phyloP scores from a whole-genome alignment of 1,139 yeast species.

The Pichia inconspicua region DNA sequence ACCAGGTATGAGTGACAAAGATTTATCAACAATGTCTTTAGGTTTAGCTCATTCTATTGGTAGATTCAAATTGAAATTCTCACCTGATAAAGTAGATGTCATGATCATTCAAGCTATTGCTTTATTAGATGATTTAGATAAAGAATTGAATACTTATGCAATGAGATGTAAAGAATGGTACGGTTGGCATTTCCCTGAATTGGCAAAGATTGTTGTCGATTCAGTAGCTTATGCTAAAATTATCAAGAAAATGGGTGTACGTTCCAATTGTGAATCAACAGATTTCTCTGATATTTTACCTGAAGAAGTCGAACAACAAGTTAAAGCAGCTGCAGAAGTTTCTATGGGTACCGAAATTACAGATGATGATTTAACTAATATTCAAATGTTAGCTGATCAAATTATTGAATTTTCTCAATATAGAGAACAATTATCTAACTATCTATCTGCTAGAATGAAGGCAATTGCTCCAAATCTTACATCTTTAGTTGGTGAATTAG shows the following conservation, averaged over 20 bases:
- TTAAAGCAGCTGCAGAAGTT: conserved; percentile 89
- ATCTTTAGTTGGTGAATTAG: conserved; percentile 91
- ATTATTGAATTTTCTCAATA: conserved; percentile 91
- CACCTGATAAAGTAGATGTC: conserved; percentile 96
- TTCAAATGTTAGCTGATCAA: conserved; percentile 84
- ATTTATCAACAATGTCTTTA: conserved; percentile 86
- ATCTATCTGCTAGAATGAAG: conserved; percentile 89
- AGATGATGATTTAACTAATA: conserved; percentile 77
- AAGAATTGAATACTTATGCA: conserved; percentile 93
- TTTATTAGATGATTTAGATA: conserved; percentile 89
- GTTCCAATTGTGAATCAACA: conserved; percentile 84
- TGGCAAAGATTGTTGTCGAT: conserved; percentile 93
- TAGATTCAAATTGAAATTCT: conserved; percentile 93
- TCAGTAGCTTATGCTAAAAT: conserved; percentile 92
- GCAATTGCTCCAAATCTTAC: conserved; percentile 98
- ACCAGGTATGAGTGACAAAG: conserved; percentile 85
- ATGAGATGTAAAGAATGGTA: conserved; percentile 99
- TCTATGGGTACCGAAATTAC: conserved; percentile 99
- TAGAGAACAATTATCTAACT: conserved; percentile 86
- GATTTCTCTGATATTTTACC: conserved; percentile 90
- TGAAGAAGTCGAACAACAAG: conserved; percentile 79
- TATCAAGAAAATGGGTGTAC: conserved; percentile 86
- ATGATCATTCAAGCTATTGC: conserved; percentile 99
- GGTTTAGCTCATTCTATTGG: conserved; percentile 98
- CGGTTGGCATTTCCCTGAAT: conserved; percentile 99